Conservation (phyloP, 805 yeast genomes). For the Hagleromyces aurorensis region DNA sequence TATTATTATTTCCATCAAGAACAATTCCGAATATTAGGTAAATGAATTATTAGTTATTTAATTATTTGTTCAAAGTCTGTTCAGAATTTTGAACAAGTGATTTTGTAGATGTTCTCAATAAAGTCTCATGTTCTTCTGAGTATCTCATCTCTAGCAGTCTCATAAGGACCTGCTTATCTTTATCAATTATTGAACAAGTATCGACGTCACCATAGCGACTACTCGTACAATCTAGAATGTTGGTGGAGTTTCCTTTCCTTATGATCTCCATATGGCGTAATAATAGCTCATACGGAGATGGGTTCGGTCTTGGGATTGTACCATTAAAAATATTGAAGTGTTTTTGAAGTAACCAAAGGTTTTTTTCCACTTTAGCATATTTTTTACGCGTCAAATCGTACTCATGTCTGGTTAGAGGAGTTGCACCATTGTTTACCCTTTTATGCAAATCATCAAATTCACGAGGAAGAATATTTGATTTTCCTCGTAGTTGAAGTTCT, state of each 20-base stretch:
- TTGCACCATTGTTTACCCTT: slow-evolving; percentile 1
- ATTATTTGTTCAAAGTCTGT: too few species aligned
- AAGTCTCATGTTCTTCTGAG: too few species aligned
- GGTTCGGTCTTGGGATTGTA: slow-evolving; percentile 10
- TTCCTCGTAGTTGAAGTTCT: too few species aligned
- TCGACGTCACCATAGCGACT: slow-evolving; percentile 30
- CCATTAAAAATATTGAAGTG: slow-evolving; percentile 15
- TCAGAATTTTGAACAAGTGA: too few species aligned
- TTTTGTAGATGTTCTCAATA: too few species aligned
- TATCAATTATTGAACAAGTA: slow-evolving; percentile 16
- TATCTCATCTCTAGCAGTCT: slow-evolving; percentile 8
- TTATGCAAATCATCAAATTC: slow-evolving; percentile 8
- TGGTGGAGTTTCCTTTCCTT: slow-evolving; percentile 21
- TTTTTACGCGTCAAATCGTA: slow-evolving; percentile 9
- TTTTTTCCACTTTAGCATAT: slow-evolving; percentile 12
- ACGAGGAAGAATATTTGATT: too few species aligned
- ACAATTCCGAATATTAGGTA: too few species aligned
- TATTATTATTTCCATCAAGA: too few species aligned
- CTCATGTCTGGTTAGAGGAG: slow-evolving; percentile 2
- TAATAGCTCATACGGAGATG: slow-evolving; percentile 17
- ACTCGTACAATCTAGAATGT: slow-evolving; percentile 25
- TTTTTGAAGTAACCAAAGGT: slow-evolving; percentile 24
- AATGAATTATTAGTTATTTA: too few species aligned
- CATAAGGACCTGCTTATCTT: slow-evolving; percentile 22
- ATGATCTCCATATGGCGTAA: slow-evolving; percentile 21